Conservation (phyloP, 345 rosid genomes). For the Acer campestre region DNA sequence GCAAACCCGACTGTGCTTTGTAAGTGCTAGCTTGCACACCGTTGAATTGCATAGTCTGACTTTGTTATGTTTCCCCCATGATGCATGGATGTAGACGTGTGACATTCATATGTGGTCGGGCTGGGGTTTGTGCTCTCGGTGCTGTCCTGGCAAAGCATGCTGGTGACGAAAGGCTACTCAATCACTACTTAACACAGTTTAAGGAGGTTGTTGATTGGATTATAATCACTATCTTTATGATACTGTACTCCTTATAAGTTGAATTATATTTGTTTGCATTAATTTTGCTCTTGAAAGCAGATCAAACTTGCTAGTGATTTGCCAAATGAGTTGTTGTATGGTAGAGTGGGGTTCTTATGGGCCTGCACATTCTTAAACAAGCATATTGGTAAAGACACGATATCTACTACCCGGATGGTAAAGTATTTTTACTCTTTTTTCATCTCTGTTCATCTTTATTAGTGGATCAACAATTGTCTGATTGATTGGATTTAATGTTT, state of each 20-base stretch:
- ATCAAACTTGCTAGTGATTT: conserved; percentile 51
- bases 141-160: conserved; percentile 66
- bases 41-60: conserved; percentile 15
- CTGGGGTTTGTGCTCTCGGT: conserved; percentile 77
- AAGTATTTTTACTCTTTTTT: background rate
- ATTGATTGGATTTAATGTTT: conserved; percentile 22
- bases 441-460: background rate
- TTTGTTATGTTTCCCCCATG: background rate
- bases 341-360: too few relatives aligned
- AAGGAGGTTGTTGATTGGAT: conserved; percentile 39
- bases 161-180: conserved; percentile 47
- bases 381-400: too few relatives aligned
- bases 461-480: background rate
- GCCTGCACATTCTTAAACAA: too few relatives aligned
- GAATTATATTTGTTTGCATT: background rate
- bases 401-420: conserved; percentile 38
- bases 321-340: conserved; percentile 44
- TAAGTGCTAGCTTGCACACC: background rate
- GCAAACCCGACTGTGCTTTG: background rate
- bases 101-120: conserved; percentile 67
- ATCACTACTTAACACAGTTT: conserved; percentile 47
- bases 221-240: background rate
- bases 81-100: conserved; percentile 41
- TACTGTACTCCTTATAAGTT: background rate
- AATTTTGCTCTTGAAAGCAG: conserved; percentile 30